Evolutionary conservation across 163 green algal genomes (phyloP), one percentile per base, ranked within the genome.

Genomic region (Trebouxiophyceae sp.): DNA sequence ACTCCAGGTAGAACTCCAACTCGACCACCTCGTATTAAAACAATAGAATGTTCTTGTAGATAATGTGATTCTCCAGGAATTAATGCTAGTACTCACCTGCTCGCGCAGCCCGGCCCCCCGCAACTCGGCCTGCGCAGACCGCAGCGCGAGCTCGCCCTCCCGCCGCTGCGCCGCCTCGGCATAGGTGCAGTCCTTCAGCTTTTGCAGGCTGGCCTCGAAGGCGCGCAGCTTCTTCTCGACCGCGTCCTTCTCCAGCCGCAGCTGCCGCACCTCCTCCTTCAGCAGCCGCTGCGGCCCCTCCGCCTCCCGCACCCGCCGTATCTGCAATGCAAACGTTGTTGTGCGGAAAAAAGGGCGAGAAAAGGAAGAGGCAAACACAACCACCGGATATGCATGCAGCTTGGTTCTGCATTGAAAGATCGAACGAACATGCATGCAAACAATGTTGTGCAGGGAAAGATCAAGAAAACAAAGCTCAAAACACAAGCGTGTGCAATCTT

Each of bases 41-140:
- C 87, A 56, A 92, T 75, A 55, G 80, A 89, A 67, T 96, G 86
- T 77, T 96, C 87, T 81, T 95, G 89, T 65, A 95, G 72, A 70
- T 90, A 93, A 80, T 95, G 87, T 44, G 85, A 87, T 69, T 91
- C 77, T 60, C 89, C 89, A 57, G 89, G 89, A 68, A 96, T 93
- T 75, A 88, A 91, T 28, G 86, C 86, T 33, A 88, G 85, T 55
- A 93, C 76, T 63, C 16, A 66, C 58, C 66, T 72, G 57, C 33
- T 72, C 66, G 19, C 66, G 31, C 32, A 62, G 54, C 4, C n/a
- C 27, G 24, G 45, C 65, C 4, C 65, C 65, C 30, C 44, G 32
- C 22, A 71, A 28, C 39, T 71, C 65, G 32, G 65, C 65, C 28
- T 65, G 39, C 39, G 60, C 44, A 19, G 34, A 20, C 39, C 54